phyloP scores from a whole-genome alignment of 192 early-diverging fungal genomes.

The Umbelopsis isabellina region DNA sequence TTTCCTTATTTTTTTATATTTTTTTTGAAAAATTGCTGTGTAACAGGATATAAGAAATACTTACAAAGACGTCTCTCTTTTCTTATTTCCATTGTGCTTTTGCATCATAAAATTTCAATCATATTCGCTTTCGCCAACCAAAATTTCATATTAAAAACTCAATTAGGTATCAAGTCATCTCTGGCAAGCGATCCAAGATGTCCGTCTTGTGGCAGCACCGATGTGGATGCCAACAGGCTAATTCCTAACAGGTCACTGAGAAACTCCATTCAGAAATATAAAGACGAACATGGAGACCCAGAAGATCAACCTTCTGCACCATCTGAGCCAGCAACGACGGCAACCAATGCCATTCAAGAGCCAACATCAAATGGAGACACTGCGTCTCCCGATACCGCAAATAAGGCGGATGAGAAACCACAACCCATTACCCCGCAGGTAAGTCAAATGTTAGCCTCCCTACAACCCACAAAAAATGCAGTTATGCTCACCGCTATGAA shows the following conservation, averaged over 20 bases:
- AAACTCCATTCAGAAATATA: conserved; percentile 26
- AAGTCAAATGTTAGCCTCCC: conserved; percentile 1
- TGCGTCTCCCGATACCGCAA: neutral
- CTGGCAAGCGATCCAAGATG: conserved; percentile 27
- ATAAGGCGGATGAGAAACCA: neutral
- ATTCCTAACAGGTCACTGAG: conserved; percentile 33
- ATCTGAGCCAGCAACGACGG: conserved; percentile 13
- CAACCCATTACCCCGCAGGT: neutral
- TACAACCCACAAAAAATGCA: neutral
- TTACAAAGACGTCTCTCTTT: neutral
- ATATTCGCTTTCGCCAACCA: neutral
- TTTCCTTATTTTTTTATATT: neutral
- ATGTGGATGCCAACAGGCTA: conserved; percentile 22
- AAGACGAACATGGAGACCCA: conserved; percentile 21
- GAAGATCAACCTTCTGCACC: neutral
- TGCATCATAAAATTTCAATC: conserved; percentile 11
- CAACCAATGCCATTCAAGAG: neutral
- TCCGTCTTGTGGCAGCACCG: conserved; percentile 24
- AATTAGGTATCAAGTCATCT: conserved; percentile 28
- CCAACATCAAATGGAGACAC: neutral
- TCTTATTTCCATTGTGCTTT: neutral
- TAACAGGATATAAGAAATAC: neutral
- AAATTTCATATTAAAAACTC: neutral
- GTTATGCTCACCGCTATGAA: neutral
- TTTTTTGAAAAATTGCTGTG: neutral